Conservation (phyloP, 2,329 filamentous ascomycete genomes). For the Fusarium sp. region DNA sequence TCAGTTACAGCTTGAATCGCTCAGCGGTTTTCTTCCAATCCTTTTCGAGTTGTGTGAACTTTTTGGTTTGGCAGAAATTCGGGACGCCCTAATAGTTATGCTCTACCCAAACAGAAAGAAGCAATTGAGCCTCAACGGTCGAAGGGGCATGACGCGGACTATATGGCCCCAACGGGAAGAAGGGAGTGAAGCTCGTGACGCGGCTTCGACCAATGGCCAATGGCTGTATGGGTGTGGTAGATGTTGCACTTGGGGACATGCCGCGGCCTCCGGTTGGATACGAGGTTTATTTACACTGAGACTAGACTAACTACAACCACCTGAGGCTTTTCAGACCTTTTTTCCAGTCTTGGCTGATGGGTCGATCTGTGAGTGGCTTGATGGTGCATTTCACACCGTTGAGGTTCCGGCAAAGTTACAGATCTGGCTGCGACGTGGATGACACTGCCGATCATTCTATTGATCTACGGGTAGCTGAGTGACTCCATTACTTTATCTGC, state of each 20-base stretch:
- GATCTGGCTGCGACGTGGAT: slow-evolving; percentile 24
- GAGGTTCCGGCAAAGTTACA: slow-evolving; percentile 16
- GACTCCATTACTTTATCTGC: background rate
- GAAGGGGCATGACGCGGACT: slow-evolving; percentile 40
- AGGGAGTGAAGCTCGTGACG: slow-evolving; percentile 40
- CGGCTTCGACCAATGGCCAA: slow-evolving; percentile 36
- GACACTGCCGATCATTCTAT: slow-evolving; percentile 25
- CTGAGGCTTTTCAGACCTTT: slow-evolving; percentile 17
- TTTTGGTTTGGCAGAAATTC: slow-evolving; percentile 2
- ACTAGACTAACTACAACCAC: slow-evolving; percentile 20
- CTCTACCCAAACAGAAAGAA: slow-evolving; percentile 6
- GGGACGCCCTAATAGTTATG: slow-evolving; percentile 19
- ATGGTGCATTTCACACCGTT: background rate
- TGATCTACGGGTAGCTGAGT: slow-evolving; percentile 18
- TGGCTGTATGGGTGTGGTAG: slow-evolving; percentile 22
- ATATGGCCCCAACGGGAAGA: slow-evolving; percentile 26
- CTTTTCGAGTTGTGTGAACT: slow-evolving; percentile 6
- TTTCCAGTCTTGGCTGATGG: slow-evolving; percentile 5
- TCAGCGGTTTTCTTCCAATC: background rate
- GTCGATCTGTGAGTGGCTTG: too few species aligned
- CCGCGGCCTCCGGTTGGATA: slow-evolving; percentile 41
- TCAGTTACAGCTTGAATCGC: background rate
- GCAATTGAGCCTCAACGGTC: slow-evolving; percentile 27
- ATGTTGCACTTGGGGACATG: slow-evolving; percentile 35
- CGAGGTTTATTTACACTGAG: slow-evolving; percentile 21